phyloP scores from a whole-genome alignment of 2,329 filamentous ascomycete species.

The Gaeumannomyces sp. region DNA sequence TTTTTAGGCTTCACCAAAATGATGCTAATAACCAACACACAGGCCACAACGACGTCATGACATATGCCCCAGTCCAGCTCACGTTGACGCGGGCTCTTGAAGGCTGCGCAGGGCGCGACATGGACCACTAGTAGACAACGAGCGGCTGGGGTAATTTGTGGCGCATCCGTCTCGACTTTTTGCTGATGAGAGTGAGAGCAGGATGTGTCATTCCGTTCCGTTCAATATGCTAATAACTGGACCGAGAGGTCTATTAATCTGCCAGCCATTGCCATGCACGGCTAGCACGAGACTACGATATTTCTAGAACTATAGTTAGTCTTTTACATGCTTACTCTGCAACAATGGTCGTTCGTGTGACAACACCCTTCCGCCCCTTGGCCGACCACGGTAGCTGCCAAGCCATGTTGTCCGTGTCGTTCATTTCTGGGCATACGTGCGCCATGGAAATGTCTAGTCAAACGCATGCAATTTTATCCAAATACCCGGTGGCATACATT shows the following conservation, averaged over 20 bases:
- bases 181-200: neutral
- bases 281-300: neutral
- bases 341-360: neutral
- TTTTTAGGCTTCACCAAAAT: neutral
- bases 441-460: neutral
- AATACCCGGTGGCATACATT: neutral
- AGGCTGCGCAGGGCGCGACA: neutral
- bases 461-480: neutral
- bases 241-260: neutral
- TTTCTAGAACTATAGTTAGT: neutral
- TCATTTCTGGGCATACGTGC: too few species aligned
- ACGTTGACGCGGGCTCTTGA: constrained; percentile 63
- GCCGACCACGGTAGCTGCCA: too few species aligned
- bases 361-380: neutral
- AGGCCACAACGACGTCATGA: constrained; percentile 68
- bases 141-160: neutral
- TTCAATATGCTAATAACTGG: neutral
- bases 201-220: neutral
- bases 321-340: neutral
- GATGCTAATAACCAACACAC: neutral
- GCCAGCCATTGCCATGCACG: neutral
- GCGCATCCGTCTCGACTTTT: neutral
- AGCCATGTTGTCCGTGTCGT: too few species aligned
- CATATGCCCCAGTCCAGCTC: constrained; percentile 55
- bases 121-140: neutral